These are phyloP conservation scores for Solanum tacnaense DNA, from an alignment of 257 asterid genomes.

Conservation along the genomic window DNA sequence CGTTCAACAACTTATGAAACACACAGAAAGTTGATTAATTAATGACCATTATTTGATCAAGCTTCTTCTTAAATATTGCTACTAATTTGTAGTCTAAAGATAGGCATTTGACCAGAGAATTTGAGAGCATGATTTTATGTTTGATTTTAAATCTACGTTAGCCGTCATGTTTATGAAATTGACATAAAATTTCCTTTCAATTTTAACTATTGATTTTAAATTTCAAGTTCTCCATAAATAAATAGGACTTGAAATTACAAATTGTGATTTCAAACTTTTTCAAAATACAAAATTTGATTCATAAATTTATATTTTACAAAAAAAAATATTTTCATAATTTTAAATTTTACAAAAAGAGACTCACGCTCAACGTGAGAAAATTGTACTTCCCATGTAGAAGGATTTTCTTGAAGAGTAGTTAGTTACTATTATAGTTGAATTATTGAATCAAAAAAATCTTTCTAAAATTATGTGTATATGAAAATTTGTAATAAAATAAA, in stretches of 20 bases:
- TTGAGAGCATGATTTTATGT: neutral
- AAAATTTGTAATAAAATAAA: neutral
- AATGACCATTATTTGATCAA: neutral
- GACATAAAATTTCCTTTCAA: neutral
- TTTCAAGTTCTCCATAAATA: neutral
- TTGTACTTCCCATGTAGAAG: neutral
- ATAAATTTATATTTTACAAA: neutral
- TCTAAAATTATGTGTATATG: neutral
- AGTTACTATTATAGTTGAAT: neutral
- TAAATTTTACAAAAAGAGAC: neutral
- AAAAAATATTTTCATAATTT: no score
- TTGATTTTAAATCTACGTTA: neutral
- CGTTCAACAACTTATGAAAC: neutral
- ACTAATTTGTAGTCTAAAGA: neutral
- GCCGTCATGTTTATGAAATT: neutral
- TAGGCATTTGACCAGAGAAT: neutral
- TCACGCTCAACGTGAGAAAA: neutral
- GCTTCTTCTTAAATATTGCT: neutral
- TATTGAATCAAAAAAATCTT: neutral
- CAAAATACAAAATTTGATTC: neutral
- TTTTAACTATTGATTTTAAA: neutral
- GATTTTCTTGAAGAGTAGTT: neutral
- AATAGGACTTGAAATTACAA: neutral
- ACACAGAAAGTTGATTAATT: neutral
- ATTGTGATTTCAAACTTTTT: neutral